Evolutionary conservation across 1,284 basidiomycete genomes (phyloP), one percentile per base, ranked within the genome.

Genomic region (Rhizoctonia solani): DNA sequence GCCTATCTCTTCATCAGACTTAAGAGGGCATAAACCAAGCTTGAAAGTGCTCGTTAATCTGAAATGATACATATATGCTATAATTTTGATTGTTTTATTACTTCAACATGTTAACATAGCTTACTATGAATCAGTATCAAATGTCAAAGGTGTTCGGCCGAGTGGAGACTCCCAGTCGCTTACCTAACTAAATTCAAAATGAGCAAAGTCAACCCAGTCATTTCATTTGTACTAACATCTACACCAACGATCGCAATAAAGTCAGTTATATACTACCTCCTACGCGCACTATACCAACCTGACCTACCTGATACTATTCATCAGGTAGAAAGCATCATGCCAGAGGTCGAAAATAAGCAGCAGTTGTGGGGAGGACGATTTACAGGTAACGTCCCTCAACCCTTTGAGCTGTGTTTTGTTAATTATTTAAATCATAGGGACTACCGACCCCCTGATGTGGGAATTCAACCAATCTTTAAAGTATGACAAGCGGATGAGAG

Each of bases 401-500:
- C 72, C 87, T 76, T 39, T 13, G n/a, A 21, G 4, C 13, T 16
- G 9, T 19, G 11, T 1, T 21, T 32, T 19, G 14, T 19, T 30
- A 23, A 49, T 11, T 32, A 27, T 19, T 53, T n/a, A 52, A 30
- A 14, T 58, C 21, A 39, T 37, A 56, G 55, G 63, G 32, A 49
- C 65, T 21, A 58, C 49, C 71, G 72, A 29, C 72, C 73, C 67
- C 72, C 94, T 93, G 46, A 97, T 97, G 94, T 92, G 95, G 77
- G 89, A 87, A 52, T 97, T 95, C 81, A 97, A 96, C 76, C 92
- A 96, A 77, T 98, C 95, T 41, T 82, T 99, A 73, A 89, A 86
- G 72, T 99, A 98, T 78, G 96, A 98, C 78, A 87, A 91, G 77
- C 86, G 93, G 61, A 97, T 98, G 94, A 87, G 94, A 76, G 84